Percentiles rank a stretch among this genome's conserved stretches.
phyloP scores from a whole-genome alignment of 2,329 filamentous ascomycete genomes.

The Colletotrichum gloeosporioides region DNA sequence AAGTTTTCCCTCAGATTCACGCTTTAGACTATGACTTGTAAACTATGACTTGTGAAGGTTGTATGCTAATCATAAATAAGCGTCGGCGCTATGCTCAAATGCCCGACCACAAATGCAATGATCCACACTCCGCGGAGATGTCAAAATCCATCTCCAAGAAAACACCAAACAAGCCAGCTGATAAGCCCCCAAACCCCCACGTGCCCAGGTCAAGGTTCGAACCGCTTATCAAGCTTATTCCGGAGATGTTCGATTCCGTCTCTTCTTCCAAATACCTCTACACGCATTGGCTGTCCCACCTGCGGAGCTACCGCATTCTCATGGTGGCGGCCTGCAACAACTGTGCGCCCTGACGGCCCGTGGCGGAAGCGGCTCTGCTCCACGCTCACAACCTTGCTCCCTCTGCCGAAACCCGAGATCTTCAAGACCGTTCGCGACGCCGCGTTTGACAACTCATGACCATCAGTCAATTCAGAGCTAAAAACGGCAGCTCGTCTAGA shows the following conservation, averaged over 20 bases:
- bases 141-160: neutral
- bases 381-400: neutral
- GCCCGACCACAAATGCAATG: neutral
- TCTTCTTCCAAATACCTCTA: neutral
- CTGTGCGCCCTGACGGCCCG: neutral
- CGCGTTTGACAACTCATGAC: neutral
- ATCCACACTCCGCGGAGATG: neutral
- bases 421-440: neutral
- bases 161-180: neutral
- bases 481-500: conserved; percentile 49
- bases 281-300: neutral
- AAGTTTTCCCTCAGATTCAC: no score
- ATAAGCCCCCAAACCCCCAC: neutral
- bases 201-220: neutral
- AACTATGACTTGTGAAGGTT: no score
- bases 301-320: neutral
- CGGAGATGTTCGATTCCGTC: conserved; percentile 9
- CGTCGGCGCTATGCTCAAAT: neutral
- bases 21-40: neutral
- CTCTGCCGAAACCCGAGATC: conserved; percentile 9
- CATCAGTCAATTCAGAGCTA: neutral
- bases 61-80: neutral
- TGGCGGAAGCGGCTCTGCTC: neutral
- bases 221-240: neutral
- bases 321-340: neutral